Evolutionary conservation across 805 yeast genomes (phyloP), one percentile per base, ranked within the genome.

Genomic region (Yamadazyma takamatsuzukensis): DNA sequence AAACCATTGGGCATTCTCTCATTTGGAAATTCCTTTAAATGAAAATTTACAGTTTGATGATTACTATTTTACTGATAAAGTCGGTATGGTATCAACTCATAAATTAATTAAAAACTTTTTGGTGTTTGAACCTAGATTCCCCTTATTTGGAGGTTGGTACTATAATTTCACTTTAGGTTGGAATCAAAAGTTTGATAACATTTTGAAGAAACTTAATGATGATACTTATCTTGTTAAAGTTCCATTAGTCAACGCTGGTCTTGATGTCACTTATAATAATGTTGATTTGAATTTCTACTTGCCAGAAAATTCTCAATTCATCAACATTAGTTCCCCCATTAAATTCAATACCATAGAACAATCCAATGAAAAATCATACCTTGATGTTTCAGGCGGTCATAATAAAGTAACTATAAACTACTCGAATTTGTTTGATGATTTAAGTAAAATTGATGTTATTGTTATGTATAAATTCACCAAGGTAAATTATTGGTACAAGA

Each of bases 121-220:
- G 29, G 64, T 80, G 21, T 56, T 93, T 43, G 76, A 73, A 50
- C 97, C 97, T 36, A 74, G 98, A 56, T 93, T 69, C 67, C 98
- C 98, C n/a, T 56, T 93, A 5, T 84, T 86, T 59, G 98, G 98
- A 30, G 94, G 89, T 26, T 93, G 98, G 98, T 73, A 80, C 49
- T 90, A 87, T 61, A 87, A 90, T 61, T 93, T 86, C 69, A 93
- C 97, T 15, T 59, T 90, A 46, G 97, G 97, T n/a, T 93, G 96
- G 96, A 76, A 80, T 30, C 74, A 77, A 43, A 62, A 68, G 14
- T 59, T 89, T 25, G 49, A 62, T 11, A 61, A 74, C 27, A 80
- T 71, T 44, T 65, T 84, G 32, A 77, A 61, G 45, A 48, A 55
- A 25, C 45, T 67, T 12, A 39, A 45, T 17, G 49, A 45, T 14